Percentiles rank a stretch among this genome's conserved stretches.
These are phyloP conservation scores for Streptanthus diversifolius DNA, from an alignment of 345 rosid species.

Conservation along the genomic window DNA sequence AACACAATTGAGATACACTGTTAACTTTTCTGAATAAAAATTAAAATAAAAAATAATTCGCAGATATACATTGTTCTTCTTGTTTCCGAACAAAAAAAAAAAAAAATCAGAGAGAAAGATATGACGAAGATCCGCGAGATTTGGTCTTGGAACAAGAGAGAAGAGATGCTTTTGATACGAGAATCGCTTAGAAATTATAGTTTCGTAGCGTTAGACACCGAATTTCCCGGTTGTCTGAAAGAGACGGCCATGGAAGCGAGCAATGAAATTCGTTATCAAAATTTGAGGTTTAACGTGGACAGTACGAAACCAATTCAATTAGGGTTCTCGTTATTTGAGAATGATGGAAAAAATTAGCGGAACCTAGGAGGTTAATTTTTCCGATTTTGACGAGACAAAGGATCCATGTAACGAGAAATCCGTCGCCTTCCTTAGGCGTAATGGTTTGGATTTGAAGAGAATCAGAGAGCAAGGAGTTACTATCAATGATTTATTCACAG, in stretches of 20 bases:
- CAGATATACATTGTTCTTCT: neutral
- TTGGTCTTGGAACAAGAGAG: neutral
- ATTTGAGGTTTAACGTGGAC: neutral
- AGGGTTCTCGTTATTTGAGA: neutral
- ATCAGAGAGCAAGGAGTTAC: neutral
- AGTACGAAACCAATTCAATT: constrained; percentile 17
- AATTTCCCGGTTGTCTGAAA: constrained; percentile 10
- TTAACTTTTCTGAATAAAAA: neutral
- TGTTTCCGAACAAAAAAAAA: neutral
- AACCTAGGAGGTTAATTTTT: constrained; percentile 19
- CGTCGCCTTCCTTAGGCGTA: neutral
- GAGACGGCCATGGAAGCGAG: neutral
- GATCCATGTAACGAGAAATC: neutral
- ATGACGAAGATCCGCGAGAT: neutral
- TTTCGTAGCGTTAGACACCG: constrained; percentile 6
- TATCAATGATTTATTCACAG: neutral
- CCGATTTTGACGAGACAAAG: neutral
- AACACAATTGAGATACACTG: neutral
- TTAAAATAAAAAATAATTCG: neutral
- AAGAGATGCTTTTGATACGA: neutral
- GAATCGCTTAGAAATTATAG: neutral
- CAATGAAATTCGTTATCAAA: neutral
- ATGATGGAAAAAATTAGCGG: neutral
- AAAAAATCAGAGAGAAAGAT: neutral
- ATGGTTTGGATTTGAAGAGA: neutral